A percentile compares a stretch with the other conserved stretches of the same genome.
These are phyloP conservation scores for Ramaria sp. DNA, from an alignment of 768 basidiomycete species.

Conservation along the genomic window DNA sequence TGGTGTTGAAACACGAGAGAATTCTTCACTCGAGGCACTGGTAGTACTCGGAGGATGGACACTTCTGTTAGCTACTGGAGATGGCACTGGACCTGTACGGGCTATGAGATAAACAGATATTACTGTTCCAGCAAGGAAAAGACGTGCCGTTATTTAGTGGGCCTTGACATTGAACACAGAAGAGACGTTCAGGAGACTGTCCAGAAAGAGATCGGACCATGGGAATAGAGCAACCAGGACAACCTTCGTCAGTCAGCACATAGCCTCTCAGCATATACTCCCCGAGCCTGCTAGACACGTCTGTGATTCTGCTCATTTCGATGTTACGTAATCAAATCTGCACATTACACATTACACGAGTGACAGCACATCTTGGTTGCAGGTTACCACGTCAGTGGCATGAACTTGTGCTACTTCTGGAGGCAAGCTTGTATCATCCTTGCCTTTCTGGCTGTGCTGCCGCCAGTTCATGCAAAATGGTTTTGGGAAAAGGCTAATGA, in stretches of 20 bases:
- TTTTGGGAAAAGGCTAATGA: constrained; percentile 1
- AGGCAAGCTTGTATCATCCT: not conserved
- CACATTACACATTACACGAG: not conserved
- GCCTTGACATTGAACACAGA: constrained; percentile 2
- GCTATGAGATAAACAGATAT: not conserved
- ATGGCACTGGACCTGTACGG: not conserved
- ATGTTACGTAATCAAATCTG: not conserved
- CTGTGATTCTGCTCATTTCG: constrained; percentile 39
- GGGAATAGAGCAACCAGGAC: constrained; percentile 47
- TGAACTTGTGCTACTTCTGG: constrained; percentile 1
- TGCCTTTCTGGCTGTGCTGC: not conserved
- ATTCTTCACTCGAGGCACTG: constrained; percentile 31
- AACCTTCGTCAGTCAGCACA: constrained; percentile 55
- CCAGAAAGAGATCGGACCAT: constrained; percentile 55
- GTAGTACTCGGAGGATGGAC: constrained; percentile 25
- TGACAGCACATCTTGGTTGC: not conserved
- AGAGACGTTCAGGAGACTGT: constrained; percentile 3
- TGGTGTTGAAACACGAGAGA: constrained; percentile 63
- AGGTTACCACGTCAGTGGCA: not conserved
- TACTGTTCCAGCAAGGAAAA: not conserved
- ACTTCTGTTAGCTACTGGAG: not conserved
- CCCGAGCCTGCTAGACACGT: constrained; percentile 54
- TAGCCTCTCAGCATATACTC: constrained; percentile 57
- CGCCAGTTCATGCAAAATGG: not conserved
- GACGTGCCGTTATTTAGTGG: not conserved